Evolutionary conservation across 495 filamentous ascomycete genomes (phyloP), one percentile per base, ranked within the genome.

Genomic region (Tuber umbilicatum): DNA sequence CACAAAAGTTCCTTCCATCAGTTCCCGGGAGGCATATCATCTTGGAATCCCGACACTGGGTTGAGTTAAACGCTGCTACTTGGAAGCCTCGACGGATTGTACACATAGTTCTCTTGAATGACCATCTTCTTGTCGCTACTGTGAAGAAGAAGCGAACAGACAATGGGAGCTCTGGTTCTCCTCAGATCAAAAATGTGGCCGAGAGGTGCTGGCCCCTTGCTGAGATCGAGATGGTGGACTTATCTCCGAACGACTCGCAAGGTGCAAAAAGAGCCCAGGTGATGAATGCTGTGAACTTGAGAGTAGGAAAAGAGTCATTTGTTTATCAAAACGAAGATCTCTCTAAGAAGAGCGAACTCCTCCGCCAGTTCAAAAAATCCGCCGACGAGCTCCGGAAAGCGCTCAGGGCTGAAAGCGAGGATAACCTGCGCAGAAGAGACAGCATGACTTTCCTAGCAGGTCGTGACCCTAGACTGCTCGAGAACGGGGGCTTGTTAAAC

Each of bases 61-160:
- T 97, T 50, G 94, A 99, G 85, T 86, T 99, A 71, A 96, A 99
- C 83, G 94, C 94, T 69, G 95, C 95, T 23, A 99, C 95, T 0
- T 98, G 95, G 90, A 97, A 96, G 84, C 89, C 94, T 0, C 85
- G 91, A 70, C 86, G 94, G 27, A 88, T 93, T 23, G 92, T 97
- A 80, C 92, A 95, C 80, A 88, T 98, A 43, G 91, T 97, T 64
- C 85, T 99, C 71, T 87, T 99, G 7, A 99, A 99, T 81, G 95
- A 99, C 80, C 94, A 99, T 81, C 85, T 99, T 10, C 86, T 99
- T 35, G 86, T 99, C 55, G 95, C 96, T 0, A 91, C 92, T 16
- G 89, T 92, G 76, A 97, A 97, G 86, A 97, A 96, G 83, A 92
- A 93, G 82, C 91, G 94, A 73, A 86, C 89, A 2, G 94, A 98